A percentile compares a stretch with the other conserved stretches of the same genome.
These are phyloP conservation scores for Pseudotsuga menziesii DNA, from an alignment of 75 land plant genomes.

Conservation along the genomic window DNA sequence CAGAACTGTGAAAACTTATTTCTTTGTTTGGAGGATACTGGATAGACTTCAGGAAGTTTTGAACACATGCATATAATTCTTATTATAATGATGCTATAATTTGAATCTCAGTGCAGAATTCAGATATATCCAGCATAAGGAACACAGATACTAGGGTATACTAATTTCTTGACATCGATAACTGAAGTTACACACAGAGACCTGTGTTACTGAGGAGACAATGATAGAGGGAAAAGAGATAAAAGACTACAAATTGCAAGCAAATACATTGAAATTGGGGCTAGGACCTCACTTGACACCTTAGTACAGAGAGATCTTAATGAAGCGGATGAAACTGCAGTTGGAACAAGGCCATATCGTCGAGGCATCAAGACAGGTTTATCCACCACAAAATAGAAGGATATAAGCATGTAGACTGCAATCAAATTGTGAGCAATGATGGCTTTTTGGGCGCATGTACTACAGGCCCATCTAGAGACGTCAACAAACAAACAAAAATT, in stretches of 20 bases:
- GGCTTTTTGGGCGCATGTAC: background rate
- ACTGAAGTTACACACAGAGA: background rate
- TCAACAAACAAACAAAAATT: background rate
- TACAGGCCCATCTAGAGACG: background rate
- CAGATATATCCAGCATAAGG: background rate
- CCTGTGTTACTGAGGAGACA: background rate
- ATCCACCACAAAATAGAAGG: background rate
- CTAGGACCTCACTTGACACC: background rate
- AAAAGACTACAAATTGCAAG: background rate
- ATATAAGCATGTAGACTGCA: background rate
- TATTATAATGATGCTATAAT: background rate
- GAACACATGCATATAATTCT: background rate
- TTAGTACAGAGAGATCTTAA: background rate
- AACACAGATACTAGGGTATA: background rate
- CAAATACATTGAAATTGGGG: background rate
- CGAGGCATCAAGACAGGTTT: background rate
- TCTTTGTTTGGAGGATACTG: too few relatives aligned
- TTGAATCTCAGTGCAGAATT: background rate
- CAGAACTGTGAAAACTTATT: background rate
- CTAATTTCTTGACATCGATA: background rate
- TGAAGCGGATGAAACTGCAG: background rate
- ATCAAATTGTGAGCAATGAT: background rate
- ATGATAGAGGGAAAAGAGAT: background rate
- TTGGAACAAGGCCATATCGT: background rate
- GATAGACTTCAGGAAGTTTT: background rate